Conservation (phyloP, 2,329 filamentous ascomycete species). For the Cadophora gregata region DNA sequence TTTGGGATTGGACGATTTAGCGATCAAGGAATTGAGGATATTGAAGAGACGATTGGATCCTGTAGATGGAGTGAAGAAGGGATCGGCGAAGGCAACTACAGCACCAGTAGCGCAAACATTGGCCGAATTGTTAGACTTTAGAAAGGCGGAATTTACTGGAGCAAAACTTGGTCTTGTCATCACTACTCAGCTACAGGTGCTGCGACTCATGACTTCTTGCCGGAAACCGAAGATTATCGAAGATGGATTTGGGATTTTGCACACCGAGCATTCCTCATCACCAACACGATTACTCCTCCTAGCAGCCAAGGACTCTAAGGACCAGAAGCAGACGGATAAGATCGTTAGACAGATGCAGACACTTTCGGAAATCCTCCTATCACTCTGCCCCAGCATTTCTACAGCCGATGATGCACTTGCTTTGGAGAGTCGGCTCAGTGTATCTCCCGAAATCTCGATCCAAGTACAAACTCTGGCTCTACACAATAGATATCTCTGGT, state of each 20-base stretch:
- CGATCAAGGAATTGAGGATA: slow-evolving; percentile 70
- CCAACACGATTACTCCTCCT: slow-evolving; percentile 62
- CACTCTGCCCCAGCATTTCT: slow-evolving; percentile 71
- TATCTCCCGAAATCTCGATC: slow-evolving; percentile 63
- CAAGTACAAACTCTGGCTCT: slow-evolving; percentile 70
- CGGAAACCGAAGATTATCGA: slow-evolving; percentile 67
- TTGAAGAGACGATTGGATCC: slow-evolving; percentile 68
- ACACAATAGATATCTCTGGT: slow-evolving; percentile 66
- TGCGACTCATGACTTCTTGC: slow-evolving; percentile 66
- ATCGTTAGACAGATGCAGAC: slow-evolving; percentile 69
- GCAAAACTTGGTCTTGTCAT: slow-evolving; percentile 61
- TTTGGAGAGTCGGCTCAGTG: slow-evolving; percentile 57
- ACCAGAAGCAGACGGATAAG: slow-evolving; percentile 58
- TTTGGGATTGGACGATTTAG: slow-evolving; percentile 69
- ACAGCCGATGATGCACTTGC: slow-evolving; percentile 64
- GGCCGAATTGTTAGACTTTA: slow-evolving; percentile 67
- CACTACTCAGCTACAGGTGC: slow-evolving; percentile 66
- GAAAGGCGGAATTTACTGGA: slow-evolving; percentile 50
- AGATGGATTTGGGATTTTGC: slow-evolving; percentile 60
- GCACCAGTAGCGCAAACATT: slow-evolving; percentile 53
- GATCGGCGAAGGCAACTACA: slow-evolving; percentile 39
- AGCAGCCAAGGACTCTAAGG: slow-evolving; percentile 47
- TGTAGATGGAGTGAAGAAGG: slow-evolving; percentile 43
- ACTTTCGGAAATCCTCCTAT: slow-evolving; percentile 68
- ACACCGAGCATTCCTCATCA: slow-evolving; percentile 58